phyloP scores from a whole-genome alignment of 2,329 filamentous ascomycete genomes.

The Exophiala xenobiotica region DNA sequence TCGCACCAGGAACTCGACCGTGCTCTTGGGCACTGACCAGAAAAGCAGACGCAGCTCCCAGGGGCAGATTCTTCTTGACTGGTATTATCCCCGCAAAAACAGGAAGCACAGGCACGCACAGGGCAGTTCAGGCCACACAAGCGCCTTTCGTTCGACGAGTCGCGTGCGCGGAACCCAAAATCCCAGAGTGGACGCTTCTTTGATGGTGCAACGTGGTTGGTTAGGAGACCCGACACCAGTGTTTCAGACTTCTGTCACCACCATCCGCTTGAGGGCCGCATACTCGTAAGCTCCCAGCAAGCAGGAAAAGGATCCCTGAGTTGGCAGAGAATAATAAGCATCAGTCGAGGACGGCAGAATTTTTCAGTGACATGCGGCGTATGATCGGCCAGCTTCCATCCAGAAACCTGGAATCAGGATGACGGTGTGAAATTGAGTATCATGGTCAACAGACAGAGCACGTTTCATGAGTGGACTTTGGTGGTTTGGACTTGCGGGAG shows the following conservation, averaged over 20 bases:
- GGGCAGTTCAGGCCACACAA: constrained; percentile 9
- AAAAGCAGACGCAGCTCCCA: constrained; percentile 16
- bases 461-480: constrained; percentile 16
- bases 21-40: neutral
- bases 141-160: constrained; percentile 9
- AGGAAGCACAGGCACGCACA: constrained; percentile 1
- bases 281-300: neutral
- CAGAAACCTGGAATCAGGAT: constrained; percentile 14
- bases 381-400: constrained; percentile 10
- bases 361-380: neutral
- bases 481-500: constrained; percentile 13
- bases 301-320: constrained; percentile 2
- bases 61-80: constrained; percentile 11
- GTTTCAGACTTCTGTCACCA: constrained; percentile 25
- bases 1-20: neutral
- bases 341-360: neutral
- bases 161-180: constrained; percentile 2
- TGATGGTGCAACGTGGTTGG: constrained; percentile 16
- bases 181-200: constrained; percentile 4
- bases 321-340: neutral
- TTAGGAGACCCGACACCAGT: constrained; percentile 17
- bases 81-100: constrained; percentile 15
- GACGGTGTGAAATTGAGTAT: constrained; percentile 16
- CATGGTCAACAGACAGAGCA: constrained; percentile 17
- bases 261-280: no score